Conservation (phyloP, 148 eudicot genomes). For the Rhododendron ovatum region DNA sequence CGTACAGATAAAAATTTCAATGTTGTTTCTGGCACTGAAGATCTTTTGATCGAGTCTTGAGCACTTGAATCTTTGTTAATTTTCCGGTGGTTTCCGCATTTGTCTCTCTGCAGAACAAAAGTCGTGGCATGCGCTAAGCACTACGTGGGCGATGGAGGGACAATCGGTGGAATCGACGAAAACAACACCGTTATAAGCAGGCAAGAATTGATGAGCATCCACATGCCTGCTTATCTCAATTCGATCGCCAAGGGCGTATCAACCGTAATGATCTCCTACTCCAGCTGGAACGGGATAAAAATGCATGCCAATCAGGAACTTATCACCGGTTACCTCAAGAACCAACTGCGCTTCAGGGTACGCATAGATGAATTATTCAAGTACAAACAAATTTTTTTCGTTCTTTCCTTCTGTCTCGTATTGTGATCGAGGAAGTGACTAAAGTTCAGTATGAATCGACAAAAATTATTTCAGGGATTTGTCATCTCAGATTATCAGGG, state of each 20-base stretch:
- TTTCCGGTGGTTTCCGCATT: neutral
- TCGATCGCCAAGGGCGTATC: slow-evolving; percentile 53
- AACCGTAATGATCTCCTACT: slow-evolving; percentile 66
- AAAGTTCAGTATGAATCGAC: neutral
- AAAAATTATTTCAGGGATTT: neutral
- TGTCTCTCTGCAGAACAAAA: neutral
- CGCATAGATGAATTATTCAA: neutral
- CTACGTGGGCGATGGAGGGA: slow-evolving; percentile 75
- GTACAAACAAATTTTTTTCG: no score
- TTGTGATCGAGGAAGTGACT: neutral
- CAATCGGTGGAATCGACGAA: slow-evolving; percentile 57
- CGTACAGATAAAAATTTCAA: no score
- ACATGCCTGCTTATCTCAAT: slow-evolving; percentile 67
- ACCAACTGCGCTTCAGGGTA: neutral
- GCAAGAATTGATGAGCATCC: slow-evolving; percentile 37
- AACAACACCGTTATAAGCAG: slow-evolving; percentile 49
- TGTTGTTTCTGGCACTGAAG: no score
- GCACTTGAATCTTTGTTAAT: neutral
- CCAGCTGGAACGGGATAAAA: slow-evolving; percentile 26
- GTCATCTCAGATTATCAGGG: neutral
- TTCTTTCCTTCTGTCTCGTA: neutral
- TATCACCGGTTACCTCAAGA: slow-evolving; percentile 20
- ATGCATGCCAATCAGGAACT: slow-evolving; percentile 24
- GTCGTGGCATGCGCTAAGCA: slow-evolving; percentile 28
- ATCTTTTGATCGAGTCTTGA: no score